Evolutionary conservation across 768 basidiomycete species (phyloP), one percentile per base, ranked within the genome.

Genomic region (Glaciozyma martinii): DNA sequence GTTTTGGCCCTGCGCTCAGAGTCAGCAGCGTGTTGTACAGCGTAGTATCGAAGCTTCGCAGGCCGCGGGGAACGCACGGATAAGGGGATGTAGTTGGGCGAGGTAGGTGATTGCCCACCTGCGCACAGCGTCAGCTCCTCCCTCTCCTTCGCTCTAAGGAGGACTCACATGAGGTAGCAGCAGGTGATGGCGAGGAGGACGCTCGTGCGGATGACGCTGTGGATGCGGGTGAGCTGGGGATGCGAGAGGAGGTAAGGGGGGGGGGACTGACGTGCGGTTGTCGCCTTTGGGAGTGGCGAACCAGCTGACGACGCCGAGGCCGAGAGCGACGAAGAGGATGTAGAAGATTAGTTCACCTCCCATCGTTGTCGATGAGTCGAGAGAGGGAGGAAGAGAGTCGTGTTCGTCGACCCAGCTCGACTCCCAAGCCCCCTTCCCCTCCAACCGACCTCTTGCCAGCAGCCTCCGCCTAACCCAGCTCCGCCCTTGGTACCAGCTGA

Each of bases 51-150:
- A n/a, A n/a, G n/a, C n/a, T n/a, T n/a, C n/a, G n/a, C n/a, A n/a
- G n/a, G n/a, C n/a, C n/a, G 29, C 7, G 8, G 3, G 37, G n/a
- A 10, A 69, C 84, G 66, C 69, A 93, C 93, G 78, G 74, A 94
- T 85, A 58, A 98, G 81, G 44, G 93, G 93, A 74, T 97, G 85
- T 58, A 95, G 77, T 75, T 98, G 93, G 1, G 92, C 91, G 75
- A 95, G 81, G 78, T 94, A 98, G n/a, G 93, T 92, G 74, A 94
- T 84, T 79, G 87, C 87, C 93, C 93, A 98, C 68, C 68, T 70
- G 62, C 29, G 10, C 43, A 25, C 42, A 3, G 16, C 27, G 29
- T 46, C 42, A 43, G n/a, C 43, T 16, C 57, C 8, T 40, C 56
- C 25, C 40, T 42, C 56, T 4, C 23, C 3, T 13, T 25, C 57